These are phyloP conservation scores for Pyrenochaeta sp. DNA, from an alignment of 2,329 filamentous ascomycete species.

Conservation along the genomic window DNA sequence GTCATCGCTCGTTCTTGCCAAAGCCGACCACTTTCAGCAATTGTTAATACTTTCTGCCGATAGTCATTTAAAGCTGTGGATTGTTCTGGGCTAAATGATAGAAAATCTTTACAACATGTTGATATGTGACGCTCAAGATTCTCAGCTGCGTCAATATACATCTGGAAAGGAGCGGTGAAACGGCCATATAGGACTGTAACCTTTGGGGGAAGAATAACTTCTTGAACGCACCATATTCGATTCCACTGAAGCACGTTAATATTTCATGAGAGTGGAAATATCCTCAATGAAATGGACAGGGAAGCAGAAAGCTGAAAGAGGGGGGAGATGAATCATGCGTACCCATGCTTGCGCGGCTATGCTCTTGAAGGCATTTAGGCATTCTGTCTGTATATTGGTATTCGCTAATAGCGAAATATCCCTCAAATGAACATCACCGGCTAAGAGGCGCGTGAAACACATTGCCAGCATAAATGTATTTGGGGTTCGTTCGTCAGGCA, in stretches of 20 bases:
- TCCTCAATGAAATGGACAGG: no score
- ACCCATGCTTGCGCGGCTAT: no score
- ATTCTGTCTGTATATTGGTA: conserved; percentile 1
- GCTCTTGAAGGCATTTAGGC: neutral
- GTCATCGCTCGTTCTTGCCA: conserved; percentile 3
- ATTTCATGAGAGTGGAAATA: neutral
- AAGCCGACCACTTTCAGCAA: neutral
- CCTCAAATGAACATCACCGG: conserved; percentile 12
- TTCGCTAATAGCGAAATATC: conserved; percentile 11
- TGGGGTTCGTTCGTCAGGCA: conserved; percentile 1
- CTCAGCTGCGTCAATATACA: conserved; percentile 5
- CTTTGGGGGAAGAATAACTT: conserved; percentile 4
- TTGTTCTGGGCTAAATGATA: neutral
- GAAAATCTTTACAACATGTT: conserved; percentile 5
- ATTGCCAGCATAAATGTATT: conserved; percentile 3
- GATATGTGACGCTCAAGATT: neutral
- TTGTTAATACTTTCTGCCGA: neutral
- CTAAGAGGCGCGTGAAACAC: conserved; percentile 7
- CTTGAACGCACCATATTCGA: neutral
- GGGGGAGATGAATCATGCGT: no score
- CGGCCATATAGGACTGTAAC: conserved; percentile 8
- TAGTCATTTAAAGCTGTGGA: neutral
- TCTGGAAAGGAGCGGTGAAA: conserved; percentile 5
- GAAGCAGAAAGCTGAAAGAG: no score
- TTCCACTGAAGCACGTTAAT: neutral